Evolutionary conservation across 1,284 basidiomycete genomes (phyloP).

Genomic region (Ustilago tritici): DNA sequence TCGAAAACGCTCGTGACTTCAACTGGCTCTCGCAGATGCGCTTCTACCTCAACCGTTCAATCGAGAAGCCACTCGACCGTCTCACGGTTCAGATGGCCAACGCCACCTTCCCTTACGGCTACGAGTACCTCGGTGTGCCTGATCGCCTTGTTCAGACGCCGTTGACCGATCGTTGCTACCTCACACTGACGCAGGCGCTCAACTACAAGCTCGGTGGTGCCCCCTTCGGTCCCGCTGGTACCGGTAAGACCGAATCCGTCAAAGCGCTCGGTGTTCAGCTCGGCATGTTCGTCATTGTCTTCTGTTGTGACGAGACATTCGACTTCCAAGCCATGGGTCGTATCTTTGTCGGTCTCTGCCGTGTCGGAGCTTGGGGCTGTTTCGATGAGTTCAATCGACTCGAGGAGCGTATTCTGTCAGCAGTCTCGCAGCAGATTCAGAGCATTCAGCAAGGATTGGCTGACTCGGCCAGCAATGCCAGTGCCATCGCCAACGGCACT

Average conservation of each 20-base stretch:
- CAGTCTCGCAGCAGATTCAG: slow-evolving; percentile 99
- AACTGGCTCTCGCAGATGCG: slow-evolving; percentile 99
- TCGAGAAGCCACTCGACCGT: slow-evolving; percentile 82
- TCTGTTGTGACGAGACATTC: slow-evolving; percentile 99
- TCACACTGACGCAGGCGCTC: slow-evolving; percentile 95
- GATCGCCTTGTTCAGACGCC: slow-evolving; percentile 98
- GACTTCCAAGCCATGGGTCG: slow-evolving; percentile 99
- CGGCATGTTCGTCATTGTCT: slow-evolving; percentile 96
- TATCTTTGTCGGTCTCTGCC: slow-evolving; percentile 97
- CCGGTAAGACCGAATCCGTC: slow-evolving; percentile 99
- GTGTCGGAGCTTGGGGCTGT: slow-evolving; percentile 88
- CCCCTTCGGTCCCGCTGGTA: slow-evolving; percentile 98
- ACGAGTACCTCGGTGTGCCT: slow-evolving; percentile 97
- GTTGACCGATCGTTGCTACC: slow-evolving; percentile 95
- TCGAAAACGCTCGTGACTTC: slow-evolving; percentile 80
- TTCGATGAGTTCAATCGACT: slow-evolving; percentile 80
- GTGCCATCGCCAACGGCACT: slow-evolving; percentile 13
- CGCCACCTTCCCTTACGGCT: slow-evolving; percentile 94
- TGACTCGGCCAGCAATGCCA: slow-evolving; percentile 67
- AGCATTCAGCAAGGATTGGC: slow-evolving; percentile 96
- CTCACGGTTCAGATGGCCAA: slow-evolving; percentile 83
- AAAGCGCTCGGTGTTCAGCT: slow-evolving; percentile 98
- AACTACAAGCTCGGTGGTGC: slow-evolving; percentile 94
- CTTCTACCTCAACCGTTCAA: slow-evolving; percentile 82
- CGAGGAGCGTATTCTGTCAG: slow-evolving; percentile 96